phyloP scores from a whole-genome alignment of 2,329 filamentous ascomycete species.

The Paramyrothecium sp. region DNA sequence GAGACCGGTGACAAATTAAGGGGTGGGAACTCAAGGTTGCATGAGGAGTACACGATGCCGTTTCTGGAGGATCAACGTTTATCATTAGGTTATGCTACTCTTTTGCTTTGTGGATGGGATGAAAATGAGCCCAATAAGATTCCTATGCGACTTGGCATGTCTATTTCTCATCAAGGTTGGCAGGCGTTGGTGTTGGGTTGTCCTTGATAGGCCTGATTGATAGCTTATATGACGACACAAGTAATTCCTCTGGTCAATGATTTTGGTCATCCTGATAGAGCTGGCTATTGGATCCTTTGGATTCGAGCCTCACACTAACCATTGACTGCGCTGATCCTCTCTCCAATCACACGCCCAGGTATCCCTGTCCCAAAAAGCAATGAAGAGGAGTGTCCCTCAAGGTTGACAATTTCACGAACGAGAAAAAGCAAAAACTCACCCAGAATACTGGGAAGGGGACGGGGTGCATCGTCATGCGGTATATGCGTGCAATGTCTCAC shows the following conservation, averaged over 20 bases:
- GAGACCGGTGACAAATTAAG: constrained; percentile 10
- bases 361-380: too few species aligned
- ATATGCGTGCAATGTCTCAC: background rate
- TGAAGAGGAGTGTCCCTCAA: too few species aligned
- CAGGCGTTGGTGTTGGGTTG: background rate
- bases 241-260: background rate
- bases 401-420: too few species aligned
- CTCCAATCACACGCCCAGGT: too few species aligned
- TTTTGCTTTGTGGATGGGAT: background rate
- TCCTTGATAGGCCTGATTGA: background rate
- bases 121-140: background rate
- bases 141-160: background rate
- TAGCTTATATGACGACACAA: background rate
- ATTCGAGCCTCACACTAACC: too few species aligned
- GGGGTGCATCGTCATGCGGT: background rate
- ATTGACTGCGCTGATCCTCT: too few species aligned
- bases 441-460: background rate
- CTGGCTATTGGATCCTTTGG: background rate
- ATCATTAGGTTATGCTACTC: background rate
- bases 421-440: background rate
- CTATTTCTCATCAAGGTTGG: background rate
- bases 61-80: background rate
- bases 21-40: background rate
- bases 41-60: background rate
- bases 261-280: background rate